Conservation (phyloP, 192 early-diverging fungal species). For the Chytriomyces confervae region DNA sequence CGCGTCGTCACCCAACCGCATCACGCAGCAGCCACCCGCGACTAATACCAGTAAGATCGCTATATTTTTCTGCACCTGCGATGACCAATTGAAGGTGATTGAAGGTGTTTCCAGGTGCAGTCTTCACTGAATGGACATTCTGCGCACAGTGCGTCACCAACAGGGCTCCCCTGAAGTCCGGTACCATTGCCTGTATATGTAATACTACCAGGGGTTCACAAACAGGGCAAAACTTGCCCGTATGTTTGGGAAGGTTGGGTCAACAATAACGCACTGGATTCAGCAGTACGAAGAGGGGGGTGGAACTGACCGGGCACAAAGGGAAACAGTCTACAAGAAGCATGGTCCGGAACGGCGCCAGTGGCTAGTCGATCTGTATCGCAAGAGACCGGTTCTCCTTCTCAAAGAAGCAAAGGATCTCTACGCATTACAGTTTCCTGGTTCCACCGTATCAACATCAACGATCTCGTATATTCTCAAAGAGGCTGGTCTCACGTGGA, state of each 20-base stretch:
- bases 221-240: background rate
- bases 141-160: too few relatives aligned
- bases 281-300: background rate
- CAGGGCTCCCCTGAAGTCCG: too few relatives aligned
- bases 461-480: background rate
- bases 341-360: background rate
- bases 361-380: background rate
- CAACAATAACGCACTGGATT: background rate
- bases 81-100: too few relatives aligned
- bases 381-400: background rate
- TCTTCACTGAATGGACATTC: too few relatives aligned
- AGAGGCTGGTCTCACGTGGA: constrained; percentile 29
- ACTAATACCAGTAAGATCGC: too few relatives aligned
- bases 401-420: background rate
- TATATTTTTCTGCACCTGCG: too few relatives aligned
- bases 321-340: constrained; percentile 1
- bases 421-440: background rate
- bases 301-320: background rate
- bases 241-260: background rate
- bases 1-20: too few relatives aligned
- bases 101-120: too few relatives aligned
- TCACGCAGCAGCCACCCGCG: too few relatives aligned
- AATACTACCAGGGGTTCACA: background rate
- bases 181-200: background rate
- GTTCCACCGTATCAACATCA: background rate